Base-by-base conservation (phyloP, 2,329 filamentous ascomycete species). In the Sporothrix sp. region DNA sequence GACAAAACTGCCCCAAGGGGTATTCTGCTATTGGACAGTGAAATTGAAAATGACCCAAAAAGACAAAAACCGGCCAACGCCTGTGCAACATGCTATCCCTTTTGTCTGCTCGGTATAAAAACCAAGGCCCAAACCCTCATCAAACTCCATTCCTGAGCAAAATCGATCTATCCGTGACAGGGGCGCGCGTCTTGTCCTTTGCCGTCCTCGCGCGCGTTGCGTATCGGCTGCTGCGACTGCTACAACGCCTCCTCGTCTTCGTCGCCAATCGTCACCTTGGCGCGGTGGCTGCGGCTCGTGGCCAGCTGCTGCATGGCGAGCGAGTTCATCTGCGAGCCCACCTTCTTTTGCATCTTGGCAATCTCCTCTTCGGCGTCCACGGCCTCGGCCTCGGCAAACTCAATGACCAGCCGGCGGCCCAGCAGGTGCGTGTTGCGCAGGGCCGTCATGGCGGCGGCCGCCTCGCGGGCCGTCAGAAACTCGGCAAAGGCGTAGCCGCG, bases 401-500 rank as follows among this genome's bases (percentile, higher is more conserved):
- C 87, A 55, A 98, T 75, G 50, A 97, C 88, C 60, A 98, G 75
- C 62, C 85, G 83, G 54, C 93, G 82, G 51, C 93, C 93, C 51
- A 97, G 76, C 62, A 98, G 73, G 78, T 98, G 93, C 39, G 93
- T 97, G 66, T 95, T 87, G 65, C 83, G 84, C 59, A 98, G 75
- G 49, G 93, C 87, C 60, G 89, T 87, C 74, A 97, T 84, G 47
- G 93, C 93, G 68, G 89, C 95, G 64, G 70, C 67, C 48, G 93
- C 93, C 72, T 98, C 93, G 58, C 87, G 84, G 56, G 87, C 78
- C 57, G 88, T 56, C 20, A 52, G 37, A 68, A 97, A 98, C 64
- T 97, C 90, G 42, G 89, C 91, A 74, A 98, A 98, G 50, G 89
- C 93, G 69, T 96, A 98, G 52, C 93, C 93, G 68, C 91, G 85